Evolutionary conservation across 129 eudicot genomes (phyloP).

Genomic region (Pulicaria dysenterica): DNA sequence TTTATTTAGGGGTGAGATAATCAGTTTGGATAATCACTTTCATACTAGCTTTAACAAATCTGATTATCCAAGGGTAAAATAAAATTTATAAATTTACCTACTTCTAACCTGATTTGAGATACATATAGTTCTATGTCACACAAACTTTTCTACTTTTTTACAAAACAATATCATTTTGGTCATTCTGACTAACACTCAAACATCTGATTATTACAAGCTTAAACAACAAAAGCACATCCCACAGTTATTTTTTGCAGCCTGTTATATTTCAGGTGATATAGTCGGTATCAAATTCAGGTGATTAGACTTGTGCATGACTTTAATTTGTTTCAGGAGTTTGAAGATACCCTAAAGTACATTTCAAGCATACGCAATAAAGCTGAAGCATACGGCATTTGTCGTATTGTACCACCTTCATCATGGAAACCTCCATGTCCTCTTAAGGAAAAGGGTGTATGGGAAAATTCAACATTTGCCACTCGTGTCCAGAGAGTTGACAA

Average conservation of each 20-base stretch:
- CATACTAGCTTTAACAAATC: too few species aligned
- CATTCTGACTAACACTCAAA: too few species aligned
- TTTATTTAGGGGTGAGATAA: too few species aligned
- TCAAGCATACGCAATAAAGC: slow-evolving; percentile 77
- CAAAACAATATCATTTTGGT: too few species aligned
- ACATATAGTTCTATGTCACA: too few species aligned
- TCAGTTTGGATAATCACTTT: too few species aligned
- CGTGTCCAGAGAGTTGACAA: slow-evolving; percentile 92
- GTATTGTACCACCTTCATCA: slow-evolving; percentile 95
- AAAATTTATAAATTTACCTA: too few species aligned
- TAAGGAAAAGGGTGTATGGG: slow-evolving; percentile 67
- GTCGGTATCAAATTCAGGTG: not conserved
- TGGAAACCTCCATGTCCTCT: slow-evolving; percentile 96
- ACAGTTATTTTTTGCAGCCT: not conserved
- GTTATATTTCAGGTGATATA: not conserved
- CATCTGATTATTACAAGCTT: not conserved
- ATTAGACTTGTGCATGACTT: not conserved
- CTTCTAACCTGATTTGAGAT: too few species aligned
- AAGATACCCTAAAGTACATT: slow-evolving; percentile 80
- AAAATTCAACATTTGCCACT: slow-evolving; percentile 64
- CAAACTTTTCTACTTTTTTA: too few species aligned
- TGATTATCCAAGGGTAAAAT: too few species aligned
- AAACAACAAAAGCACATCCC: too few species aligned
- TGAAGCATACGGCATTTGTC: slow-evolving; percentile 87
- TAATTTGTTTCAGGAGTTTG: slow-evolving; percentile 62